Percentiles rank a stretch among this genome's conserved stretches.
Conservation (phyloP, 768 basidiomycete species). For the Pholiota conissans region DNA sequence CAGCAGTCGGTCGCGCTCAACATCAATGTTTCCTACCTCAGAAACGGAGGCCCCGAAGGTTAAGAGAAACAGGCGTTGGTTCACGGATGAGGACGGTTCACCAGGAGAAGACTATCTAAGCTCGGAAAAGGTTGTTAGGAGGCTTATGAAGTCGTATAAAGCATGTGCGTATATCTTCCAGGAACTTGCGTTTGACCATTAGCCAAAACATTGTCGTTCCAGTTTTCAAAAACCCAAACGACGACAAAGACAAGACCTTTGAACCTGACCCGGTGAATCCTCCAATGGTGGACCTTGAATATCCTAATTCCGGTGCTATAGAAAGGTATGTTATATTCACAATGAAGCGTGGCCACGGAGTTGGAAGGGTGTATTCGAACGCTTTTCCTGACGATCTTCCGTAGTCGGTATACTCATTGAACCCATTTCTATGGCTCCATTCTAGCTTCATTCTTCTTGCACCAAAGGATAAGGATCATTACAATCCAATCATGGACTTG, state of each 20-base stretch:
- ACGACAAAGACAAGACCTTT: conserved; percentile 64
- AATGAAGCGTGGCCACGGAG: conserved; percentile 7
- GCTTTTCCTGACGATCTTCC: no score
- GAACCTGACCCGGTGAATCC: conserved; percentile 59
- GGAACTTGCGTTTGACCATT: not conserved
- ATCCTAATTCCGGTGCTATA: conserved; percentile 67
- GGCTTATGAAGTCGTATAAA: conserved; percentile 68
- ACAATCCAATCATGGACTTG: conserved; percentile 81
- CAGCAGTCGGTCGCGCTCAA: conserved; percentile 64
- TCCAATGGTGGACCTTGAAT: conserved; percentile 75
- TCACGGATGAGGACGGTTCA: conserved; percentile 47
- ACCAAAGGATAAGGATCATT: conserved; percentile 85
- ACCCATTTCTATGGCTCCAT: not conserved
- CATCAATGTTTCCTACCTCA: conserved; percentile 47
- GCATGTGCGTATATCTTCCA: conserved; percentile 40
- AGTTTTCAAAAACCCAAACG: conserved; percentile 73
- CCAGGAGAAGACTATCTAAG: conserved; percentile 56
- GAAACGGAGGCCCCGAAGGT: conserved; percentile 31
- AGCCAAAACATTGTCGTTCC: not conserved
- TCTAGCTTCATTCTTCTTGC: conserved; percentile 62
- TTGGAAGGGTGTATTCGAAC: not conserved
- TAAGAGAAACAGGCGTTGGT: conserved; percentile 48
- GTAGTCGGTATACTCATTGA: no score
- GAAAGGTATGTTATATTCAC: conserved; percentile 55
- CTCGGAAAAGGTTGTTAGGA: conserved; percentile 63